Base-by-base conservation (phyloP, 2,329 filamentous ascomycete species). In the Trichoderma atroviride region DNA sequence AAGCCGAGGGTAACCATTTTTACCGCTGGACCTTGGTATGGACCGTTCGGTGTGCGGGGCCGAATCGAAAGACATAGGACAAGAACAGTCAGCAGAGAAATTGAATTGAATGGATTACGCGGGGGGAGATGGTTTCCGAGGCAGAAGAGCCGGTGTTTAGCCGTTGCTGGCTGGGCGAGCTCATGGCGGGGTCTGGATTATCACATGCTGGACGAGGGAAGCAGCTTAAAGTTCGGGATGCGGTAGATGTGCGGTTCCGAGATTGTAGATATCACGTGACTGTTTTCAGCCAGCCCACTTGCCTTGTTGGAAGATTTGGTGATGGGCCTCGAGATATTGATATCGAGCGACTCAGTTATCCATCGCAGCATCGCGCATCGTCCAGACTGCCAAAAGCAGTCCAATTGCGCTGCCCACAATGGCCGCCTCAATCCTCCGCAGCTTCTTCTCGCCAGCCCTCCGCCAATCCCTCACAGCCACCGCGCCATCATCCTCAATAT, bases 371-470 rank as follows among this genome's bases (percentile, higher is more conserved):
- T 37, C 16, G 19, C 14, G 11, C 22, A 9, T 11, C 2, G 5
- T 27, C 27, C 5, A 19, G 40, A n/a, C 13, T 14, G 10, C 11
- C 4, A 9, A 6, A 24, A 24, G 16, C 4, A 7, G 10, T 31
- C 29, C 58, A 52, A 62, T 69, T 55, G 64, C n/a, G 37, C 19
- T 52, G 71, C 69, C 69, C 74, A 78, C 9, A 13, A 81, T 81
- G 79, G 78, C 74, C 72, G 76, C 78, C 72, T 74, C 76, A 64
- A 76, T 81, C 67, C 70, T 80, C 68, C 77, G 79, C 65, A 76
- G 76, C 50, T 74, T 81, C 68, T 80, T 81, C 74, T 74, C 78
- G 58, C 77, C 77, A 47, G 72, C 76, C 67, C 72, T 74, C 31
- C 73, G 77, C 56, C 77, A 74, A 24, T 73, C 76, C 7, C 71